Base-by-base conservation (phyloP, 768 basidiomycete genomes). In the Daedalea quercina region DNA sequence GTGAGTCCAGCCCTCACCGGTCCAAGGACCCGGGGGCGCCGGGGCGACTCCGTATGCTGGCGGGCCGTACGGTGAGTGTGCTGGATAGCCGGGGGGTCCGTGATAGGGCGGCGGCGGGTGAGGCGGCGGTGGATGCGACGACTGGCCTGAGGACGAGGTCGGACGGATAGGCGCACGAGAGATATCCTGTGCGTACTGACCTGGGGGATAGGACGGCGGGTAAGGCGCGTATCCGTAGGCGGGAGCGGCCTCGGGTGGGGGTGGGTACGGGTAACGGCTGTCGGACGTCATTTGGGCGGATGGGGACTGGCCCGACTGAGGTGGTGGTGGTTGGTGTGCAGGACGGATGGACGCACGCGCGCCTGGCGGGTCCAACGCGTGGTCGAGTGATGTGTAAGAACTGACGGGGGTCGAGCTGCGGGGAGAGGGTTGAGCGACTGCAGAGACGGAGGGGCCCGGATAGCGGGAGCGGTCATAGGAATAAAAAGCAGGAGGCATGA, bases 231-330 rank as follows among this genome's bases (percentile, higher is more conserved):
- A 82, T 57, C 77, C 78, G 63, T 85, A 84, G 53, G 71, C 67
- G 28, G 67, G 59, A 51, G 70, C 70, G 34, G 69, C 64, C 31
- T 71, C 71, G 19, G 71, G 74, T 49, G 76, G 70, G 54, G 74
- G 68, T 50, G 74, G 73, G 64, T 85, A 84, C 65, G 81, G 70
- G 61, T 81, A 81, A 54, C 77, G 73, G 49, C 74, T 70, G 66
- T 79, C 78, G 41, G 79, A 69, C 34, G 79, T 72, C 77, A 76
- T 77, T 58, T 61, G 57, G 1, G 62, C 25, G 11, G 54, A 46
- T 15, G 53, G n/a, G 44, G 51, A 23, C 37, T 54, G 50, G 54
- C 22, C 20, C 44, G 22, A 31, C 9, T 26, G 26, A 22, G 52
- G n/a, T 52, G 55, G 22, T 31, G 52, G 45, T 51, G 26, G 48